Percentiles rank a stretch among this genome's conserved stretches.
Conservation (phyloP, 768 basidiomycete genomes). For the Vararia minispora region DNA sequence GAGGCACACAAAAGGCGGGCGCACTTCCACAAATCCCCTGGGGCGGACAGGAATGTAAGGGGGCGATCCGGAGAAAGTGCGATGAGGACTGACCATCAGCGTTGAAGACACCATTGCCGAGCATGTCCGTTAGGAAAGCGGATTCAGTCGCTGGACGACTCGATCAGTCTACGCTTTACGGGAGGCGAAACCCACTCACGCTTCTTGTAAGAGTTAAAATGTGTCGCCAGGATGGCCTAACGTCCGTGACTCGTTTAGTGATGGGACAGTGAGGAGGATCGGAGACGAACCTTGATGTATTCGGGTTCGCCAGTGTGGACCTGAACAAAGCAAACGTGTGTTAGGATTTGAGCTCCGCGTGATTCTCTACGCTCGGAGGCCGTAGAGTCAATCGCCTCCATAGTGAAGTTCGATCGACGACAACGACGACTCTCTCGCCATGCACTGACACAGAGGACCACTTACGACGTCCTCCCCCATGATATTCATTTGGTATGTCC, state of each 20-base stretch:
- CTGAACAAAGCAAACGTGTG: background rate
- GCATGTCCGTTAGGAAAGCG: slow-evolving; percentile 17
- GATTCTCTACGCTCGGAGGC: no score
- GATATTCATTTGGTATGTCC: no score
- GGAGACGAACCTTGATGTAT: slow-evolving; percentile 11
- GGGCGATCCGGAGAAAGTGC: background rate
- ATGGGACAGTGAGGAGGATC: no score
- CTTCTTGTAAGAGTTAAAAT: slow-evolving; percentile 10
- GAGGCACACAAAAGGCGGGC: slow-evolving; percentile 5
- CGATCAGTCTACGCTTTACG: no score
- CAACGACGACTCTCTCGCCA: no score
- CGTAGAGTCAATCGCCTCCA: no score
- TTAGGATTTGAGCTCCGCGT: no score
- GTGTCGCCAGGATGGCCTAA: background rate
- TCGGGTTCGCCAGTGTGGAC: slow-evolving; percentile 5
- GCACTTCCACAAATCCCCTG: slow-evolving; percentile 22
- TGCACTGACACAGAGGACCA: no score
- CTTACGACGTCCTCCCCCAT: no score
- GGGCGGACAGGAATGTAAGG: background rate
- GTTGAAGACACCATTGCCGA: slow-evolving; percentile 48
- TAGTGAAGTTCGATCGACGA: no score
- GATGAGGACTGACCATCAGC: slow-evolving; percentile 29
- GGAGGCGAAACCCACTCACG: background rate
- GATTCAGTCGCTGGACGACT: no score
- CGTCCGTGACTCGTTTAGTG: no score